Base-by-base conservation (phyloP, 331 rosid genomes). In the Quercus tomentella region DNA sequence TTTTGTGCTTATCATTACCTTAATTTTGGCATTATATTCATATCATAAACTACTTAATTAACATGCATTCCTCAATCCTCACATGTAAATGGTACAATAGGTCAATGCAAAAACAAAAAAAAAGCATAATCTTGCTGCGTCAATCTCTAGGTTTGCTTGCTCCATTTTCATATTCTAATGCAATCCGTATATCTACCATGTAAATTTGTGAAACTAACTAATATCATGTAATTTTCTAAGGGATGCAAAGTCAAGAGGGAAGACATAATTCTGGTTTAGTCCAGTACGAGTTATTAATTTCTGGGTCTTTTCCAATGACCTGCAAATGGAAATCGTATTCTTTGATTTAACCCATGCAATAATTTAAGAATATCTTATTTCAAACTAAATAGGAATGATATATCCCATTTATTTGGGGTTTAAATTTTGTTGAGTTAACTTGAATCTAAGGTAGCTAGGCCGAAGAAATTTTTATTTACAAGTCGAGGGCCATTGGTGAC, bases 121-220 rank as follows among this genome's bases (percentile, higher is more conserved):
- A 83, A 74, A 57, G 81, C 80, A 70, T 70, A 73, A 74, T 56
- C 52, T 78, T 81, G 76, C 77, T 81, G 73, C 80, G 80, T 51
- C 76, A 78, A 51, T 83, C 65, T 43, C 83, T 83, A 79, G 51
- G 33, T 18, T 56, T 67, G 85, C 52, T 65, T 26, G 58, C 21
- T 37, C 14, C 52, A 16, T 17, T 51, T 23, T 16, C 21, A 45
- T 72, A 60, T 23, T 25, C 10, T 28, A 74, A 66, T 3, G 51
- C 8, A 65, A 26, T 66, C 49, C 12, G 9, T 17, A 3, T 21
- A 4, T 61, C 49, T 3, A 15, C 37, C 21, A 23, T 3, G 11
- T 7, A 30, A 31, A 41, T 28, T 66, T 18, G 45, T 66, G 35
- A 31, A 31, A 66, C 71, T 41, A 41, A 41, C 49, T 33, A 67